These are phyloP conservation scores for Wickerhamia fluorescens DNA, from an alignment of 805 yeast species.

Conservation along the genomic window DNA sequence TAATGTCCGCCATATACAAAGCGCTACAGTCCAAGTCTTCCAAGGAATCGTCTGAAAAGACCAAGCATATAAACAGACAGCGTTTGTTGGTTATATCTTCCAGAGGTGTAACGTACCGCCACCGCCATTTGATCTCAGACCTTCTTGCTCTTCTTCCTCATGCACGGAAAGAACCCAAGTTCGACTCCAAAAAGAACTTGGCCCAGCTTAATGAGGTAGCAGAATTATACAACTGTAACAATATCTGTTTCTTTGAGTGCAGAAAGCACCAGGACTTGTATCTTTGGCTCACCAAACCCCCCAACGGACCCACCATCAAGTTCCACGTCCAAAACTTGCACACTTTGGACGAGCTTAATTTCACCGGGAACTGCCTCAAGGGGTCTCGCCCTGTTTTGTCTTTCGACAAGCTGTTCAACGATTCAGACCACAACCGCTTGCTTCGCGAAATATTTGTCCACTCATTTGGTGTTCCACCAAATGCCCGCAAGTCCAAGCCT, in stretches of 20 bases:
- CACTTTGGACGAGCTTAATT: constrained; percentile 91
- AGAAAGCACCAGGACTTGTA: constrained; percentile 94
- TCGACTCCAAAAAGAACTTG: constrained; percentile 86
- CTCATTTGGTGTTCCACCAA: constrained; percentile 89
- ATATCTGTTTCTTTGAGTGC: constrained; percentile 87
- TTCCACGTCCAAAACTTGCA: constrained; percentile 92
- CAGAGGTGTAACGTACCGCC: constrained; percentile 91
- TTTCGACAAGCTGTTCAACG: constrained; percentile 70
- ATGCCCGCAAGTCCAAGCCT: constrained; percentile 87
- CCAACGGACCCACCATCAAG: constrained; percentile 95
- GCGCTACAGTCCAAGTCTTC: constrained; percentile 40
- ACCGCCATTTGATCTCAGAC: constrained; percentile 88
- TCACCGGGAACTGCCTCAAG: constrained; percentile 91
- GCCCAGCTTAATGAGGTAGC: constrained; percentile 91
- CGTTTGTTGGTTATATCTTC: constrained; percentile 85
- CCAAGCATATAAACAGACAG: constrained; percentile 74
- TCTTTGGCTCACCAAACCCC: constrained; percentile 92
- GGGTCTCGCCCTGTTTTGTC: constrained; percentile 93
- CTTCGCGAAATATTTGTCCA: constrained; percentile 80
- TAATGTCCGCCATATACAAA: constrained; percentile 41
- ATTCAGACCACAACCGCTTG: constrained; percentile 59
- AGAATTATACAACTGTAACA: constrained; percentile 94
- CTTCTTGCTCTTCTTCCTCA: constrained; percentile 79
- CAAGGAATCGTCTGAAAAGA: constrained; percentile 40
- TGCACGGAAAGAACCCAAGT: constrained; percentile 91